phyloP scores from a whole-genome alignment of 768 basidiomycete species.

The Melanogaster broomeanus region DNA sequence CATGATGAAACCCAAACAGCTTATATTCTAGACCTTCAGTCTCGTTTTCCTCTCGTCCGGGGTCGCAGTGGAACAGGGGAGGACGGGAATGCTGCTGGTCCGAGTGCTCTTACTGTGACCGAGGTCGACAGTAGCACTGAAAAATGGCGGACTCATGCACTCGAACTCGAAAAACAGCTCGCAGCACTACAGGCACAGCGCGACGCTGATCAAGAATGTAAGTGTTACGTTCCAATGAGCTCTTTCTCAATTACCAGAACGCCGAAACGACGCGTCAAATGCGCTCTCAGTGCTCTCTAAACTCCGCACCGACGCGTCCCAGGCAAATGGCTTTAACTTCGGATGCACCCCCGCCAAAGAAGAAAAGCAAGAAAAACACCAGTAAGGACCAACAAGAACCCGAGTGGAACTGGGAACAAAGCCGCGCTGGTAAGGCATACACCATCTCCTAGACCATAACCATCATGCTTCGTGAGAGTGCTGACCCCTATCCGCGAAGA shows the following conservation, averaged over 20 bases:
- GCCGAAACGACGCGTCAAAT: background rate
- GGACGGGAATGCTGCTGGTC: background rate
- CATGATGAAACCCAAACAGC: constrained; percentile 11
- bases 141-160: constrained; percentile 29
- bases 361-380: constrained; percentile 26
- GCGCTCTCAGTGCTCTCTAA: constrained; percentile 20
- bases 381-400: constrained; percentile 14
- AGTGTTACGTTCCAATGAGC: background rate
- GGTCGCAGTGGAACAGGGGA: background rate
- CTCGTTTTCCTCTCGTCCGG: constrained; percentile 20
- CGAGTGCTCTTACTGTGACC: background rate
- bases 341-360: constrained; percentile 24
- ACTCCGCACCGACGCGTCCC: constrained; percentile 14
- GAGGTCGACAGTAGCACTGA: background rate
- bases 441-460: background rate
- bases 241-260: background rate
- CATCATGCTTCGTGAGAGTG: background rate
- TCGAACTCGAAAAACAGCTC: constrained; percentile 30
- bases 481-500: constrained; percentile 10
- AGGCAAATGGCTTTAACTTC: constrained; percentile 6
- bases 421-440: constrained; percentile 12
- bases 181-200: constrained; percentile 16
- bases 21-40: constrained; percentile 28
- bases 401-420: constrained; percentile 24
- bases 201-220: constrained; percentile 26